Percentiles rank a stretch among this genome's conserved stretches.
Conservation (phyloP, 768 basidiomycete species). For the Boletus edulis region DNA sequence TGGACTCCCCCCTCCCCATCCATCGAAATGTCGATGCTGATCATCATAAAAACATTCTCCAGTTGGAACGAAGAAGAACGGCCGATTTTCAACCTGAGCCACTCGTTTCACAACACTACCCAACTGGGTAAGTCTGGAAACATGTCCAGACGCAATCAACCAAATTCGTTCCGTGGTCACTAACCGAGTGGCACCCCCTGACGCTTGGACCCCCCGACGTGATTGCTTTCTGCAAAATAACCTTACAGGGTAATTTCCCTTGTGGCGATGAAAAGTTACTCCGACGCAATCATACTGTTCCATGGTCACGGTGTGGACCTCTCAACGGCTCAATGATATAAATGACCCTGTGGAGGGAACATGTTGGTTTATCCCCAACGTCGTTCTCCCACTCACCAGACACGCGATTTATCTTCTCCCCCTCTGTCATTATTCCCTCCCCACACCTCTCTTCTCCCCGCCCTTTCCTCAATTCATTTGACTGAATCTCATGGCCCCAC, state of each 20-base stretch:
- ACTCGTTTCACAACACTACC: too few relatives aligned
- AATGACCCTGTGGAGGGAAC: slow-evolving; percentile 14
- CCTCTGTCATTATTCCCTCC: not conserved
- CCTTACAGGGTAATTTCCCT: slow-evolving; percentile 14
- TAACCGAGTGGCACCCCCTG: slow-evolving; percentile 19
- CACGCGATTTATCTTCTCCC: not conserved
- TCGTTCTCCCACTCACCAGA: not conserved
- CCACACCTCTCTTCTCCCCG: not conserved
- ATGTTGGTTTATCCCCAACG: not conserved
- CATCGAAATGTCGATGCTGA: not conserved
- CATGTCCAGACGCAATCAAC: slow-evolving; percentile 24
- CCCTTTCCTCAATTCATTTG: not conserved
- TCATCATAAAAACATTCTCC: not conserved
- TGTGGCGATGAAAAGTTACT: slow-evolving; percentile 12
- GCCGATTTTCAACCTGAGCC: too few relatives aligned
- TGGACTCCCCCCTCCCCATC: not conserved
- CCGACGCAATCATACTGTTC: slow-evolving; percentile 25
- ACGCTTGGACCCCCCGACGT: slow-evolving; percentile 10
- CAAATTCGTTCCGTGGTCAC: not conserved
- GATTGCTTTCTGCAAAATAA: slow-evolving; percentile 21
- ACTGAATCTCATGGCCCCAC: not conserved
- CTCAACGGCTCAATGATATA: slow-evolving; percentile 8
- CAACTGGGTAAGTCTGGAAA: slow-evolving; percentile 10
- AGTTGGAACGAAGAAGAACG: too few relatives aligned
- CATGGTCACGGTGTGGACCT: slow-evolving; percentile 13